Evolutionary conservation across 257 asterid species (phyloP).

Genomic region (Solanum peruvianum): DNA sequence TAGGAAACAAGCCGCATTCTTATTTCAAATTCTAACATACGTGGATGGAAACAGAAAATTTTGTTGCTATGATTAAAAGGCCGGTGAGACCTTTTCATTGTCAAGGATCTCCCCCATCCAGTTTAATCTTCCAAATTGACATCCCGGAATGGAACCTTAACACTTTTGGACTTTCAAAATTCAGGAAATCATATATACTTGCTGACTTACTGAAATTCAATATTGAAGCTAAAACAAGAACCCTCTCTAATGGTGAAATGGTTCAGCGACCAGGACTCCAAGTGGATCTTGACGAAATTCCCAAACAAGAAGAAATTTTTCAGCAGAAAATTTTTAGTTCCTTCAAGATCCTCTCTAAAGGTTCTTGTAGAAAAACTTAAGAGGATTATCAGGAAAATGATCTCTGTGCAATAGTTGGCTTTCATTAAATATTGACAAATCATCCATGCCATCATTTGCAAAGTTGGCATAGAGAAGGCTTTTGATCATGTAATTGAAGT

Average conservation of each 20-base stretch:
- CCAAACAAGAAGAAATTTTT: neutral
- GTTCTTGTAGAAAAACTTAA: neutral
- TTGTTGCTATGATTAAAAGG: neutral
- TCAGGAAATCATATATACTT: neutral
- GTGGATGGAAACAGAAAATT: neutral
- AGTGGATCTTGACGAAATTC: neutral
- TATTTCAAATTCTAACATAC: neutral
- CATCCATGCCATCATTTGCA: neutral
- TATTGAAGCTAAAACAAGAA: neutral
- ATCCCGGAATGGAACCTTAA: neutral
- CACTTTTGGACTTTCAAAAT: neutral
- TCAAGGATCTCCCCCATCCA: neutral
- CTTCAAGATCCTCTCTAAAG: neutral
- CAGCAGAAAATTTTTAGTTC: neutral
- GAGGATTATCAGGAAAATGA: neutral
- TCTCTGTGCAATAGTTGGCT: neutral
- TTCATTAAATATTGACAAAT: neutral
- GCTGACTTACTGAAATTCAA: neutral
- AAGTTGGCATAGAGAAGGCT: neutral
- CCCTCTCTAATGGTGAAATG: neutral
- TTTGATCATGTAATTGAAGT: neutral
- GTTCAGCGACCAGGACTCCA: neutral
- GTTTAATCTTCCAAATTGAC: neutral
- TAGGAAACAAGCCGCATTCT: neutral
- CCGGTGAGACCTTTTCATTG: neutral